Conservation (phyloP, 495 filamentous ascomycete genomes). For the Hypoxylon perforatum region DNA sequence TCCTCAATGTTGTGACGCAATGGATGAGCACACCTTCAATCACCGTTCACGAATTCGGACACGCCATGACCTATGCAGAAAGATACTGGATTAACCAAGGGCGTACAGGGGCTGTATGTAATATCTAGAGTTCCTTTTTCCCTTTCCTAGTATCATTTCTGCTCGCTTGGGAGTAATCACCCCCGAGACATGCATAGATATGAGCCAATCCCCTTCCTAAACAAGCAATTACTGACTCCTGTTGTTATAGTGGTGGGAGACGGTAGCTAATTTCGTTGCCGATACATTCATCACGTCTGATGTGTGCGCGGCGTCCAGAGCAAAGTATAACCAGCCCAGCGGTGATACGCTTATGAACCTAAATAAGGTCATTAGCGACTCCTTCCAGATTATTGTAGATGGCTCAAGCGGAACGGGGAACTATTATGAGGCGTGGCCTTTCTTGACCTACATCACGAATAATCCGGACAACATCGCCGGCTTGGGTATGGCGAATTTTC, state of each 20-base stretch:
- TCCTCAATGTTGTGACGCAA: constrained; percentile 53
- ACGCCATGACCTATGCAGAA: constrained; percentile 55
- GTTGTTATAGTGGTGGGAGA: constrained; percentile 53
- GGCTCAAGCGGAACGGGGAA: constrained; percentile 49
- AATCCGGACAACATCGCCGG: constrained; percentile 56
- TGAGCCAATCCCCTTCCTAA: no score
- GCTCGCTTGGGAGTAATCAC: no score
- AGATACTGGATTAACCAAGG: constrained; percentile 56
- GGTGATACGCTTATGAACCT: constrained; percentile 55
- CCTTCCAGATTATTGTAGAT: constrained; percentile 58
- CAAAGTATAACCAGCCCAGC: constrained; percentile 42
- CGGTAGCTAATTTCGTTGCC: constrained; percentile 58
- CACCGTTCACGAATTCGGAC: constrained; percentile 58
- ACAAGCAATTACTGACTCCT: no score
- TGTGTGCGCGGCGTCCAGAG: constrained; percentile 46
- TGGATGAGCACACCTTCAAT: constrained; percentile 54
- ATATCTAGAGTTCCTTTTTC: no score
- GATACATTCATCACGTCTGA: constrained; percentile 57
- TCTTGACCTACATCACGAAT: constrained; percentile 54
- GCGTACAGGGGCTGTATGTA: constrained; percentile 48
- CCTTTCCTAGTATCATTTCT: no score
- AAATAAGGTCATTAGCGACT: constrained; percentile 55
- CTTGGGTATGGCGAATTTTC: constrained; percentile 50
- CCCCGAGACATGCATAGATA: no score
- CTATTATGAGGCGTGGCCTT: constrained; percentile 55